Percentiles rank a stretch among this genome's conserved stretches.
These are phyloP conservation scores for Fusarium falciforme DNA, from an alignment of 2,329 filamentous ascomycete genomes.

Conservation along the genomic window DNA sequence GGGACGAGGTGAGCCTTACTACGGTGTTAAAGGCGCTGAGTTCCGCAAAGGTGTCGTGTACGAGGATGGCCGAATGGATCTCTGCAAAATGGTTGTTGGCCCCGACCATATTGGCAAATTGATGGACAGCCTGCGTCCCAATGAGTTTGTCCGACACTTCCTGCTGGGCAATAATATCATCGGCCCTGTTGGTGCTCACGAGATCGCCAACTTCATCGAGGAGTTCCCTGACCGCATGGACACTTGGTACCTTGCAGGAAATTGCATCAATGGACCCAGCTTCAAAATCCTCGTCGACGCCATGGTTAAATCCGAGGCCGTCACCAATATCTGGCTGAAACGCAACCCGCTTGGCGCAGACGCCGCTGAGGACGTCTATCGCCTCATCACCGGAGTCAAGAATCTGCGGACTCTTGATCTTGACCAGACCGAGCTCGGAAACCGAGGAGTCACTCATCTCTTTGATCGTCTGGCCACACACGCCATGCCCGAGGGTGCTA, in stretches of 20 bases:
- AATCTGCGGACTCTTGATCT: conserved; percentile 62
- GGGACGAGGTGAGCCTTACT: conserved; percentile 52
- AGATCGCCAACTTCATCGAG: conserved; percentile 58
- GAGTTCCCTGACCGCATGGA: conserved; percentile 60
- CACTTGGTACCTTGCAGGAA: conserved; percentile 67
- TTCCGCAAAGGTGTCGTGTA: conserved; percentile 57
- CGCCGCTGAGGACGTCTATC: conserved; percentile 54
- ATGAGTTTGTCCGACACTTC: conserved; percentile 62
- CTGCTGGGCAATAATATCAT: conserved; percentile 67
- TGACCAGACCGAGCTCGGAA: conserved; percentile 64
- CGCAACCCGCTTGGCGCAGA: conserved; percentile 61
- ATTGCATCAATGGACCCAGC: conserved; percentile 59
- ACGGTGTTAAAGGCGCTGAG: conserved; percentile 50
- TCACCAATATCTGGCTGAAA: conserved; percentile 66
- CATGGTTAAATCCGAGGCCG: conserved; percentile 54
- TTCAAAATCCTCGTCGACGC: conserved; percentile 58
- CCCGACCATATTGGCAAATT: conserved; percentile 62
- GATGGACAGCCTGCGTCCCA: conserved; percentile 60
- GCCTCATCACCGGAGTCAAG: conserved; percentile 55
- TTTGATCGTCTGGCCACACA: conserved; percentile 53
- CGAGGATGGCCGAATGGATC: conserved; percentile 63
- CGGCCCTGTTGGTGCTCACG: conserved; percentile 58
- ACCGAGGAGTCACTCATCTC: conserved; percentile 57
- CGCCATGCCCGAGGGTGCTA: conserved; percentile 41
- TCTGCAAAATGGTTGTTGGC: conserved; percentile 67